Base-by-base conservation (phyloP, 805 yeast species). In the Ascoidea asiatica region DNA sequence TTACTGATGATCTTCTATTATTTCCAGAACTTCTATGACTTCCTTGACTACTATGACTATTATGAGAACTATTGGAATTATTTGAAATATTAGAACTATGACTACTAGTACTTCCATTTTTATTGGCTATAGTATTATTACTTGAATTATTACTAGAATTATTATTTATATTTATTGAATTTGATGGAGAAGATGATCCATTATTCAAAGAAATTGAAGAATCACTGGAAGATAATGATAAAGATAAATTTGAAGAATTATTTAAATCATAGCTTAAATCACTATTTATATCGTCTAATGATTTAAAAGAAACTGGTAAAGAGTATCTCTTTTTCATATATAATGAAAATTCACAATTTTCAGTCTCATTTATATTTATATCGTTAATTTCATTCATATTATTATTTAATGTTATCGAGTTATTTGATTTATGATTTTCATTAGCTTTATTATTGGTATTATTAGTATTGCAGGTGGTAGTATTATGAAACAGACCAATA, bases 181-280 rank as follows among this genome's bases (percentile, higher is more conserved):
- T 11, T n/a, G n/a, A n/a, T n/a, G n/a, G n/a, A n/a, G n/a, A n/a
- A n/a, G n/a, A n/a, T n/a, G n/a, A n/a, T n/a, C n/a, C n/a, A n/a
- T n/a, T n/a, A 29, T 29, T 29, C 15, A 11, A 8, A 29, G 35
- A 29, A 11, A 29, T 29, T 8, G 35, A 33, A 7, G 40, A 18
- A 22, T 35, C 40, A 11, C 11, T 36, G 37, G 40, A 43, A 11
- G 41, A 37, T 19, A 47, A 39, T 13, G 41, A 45, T 5, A 47
- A 38, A 15, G 15, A 11, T 29, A 3, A 15, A 29, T 29, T 29
- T 29, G 35, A 29, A 11, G 35, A 29, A 29, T 29, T 29, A n/a
- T n/a, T n/a, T 2, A 29, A 11, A 11, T 29, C 15, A 29, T 29
- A 11, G 15, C 35, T 29, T 29, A 29, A 29, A 29, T 29, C 35